Base-by-base conservation (phyloP, 768 basidiomycete genomes). In the Boletus subparvulus region DNA sequence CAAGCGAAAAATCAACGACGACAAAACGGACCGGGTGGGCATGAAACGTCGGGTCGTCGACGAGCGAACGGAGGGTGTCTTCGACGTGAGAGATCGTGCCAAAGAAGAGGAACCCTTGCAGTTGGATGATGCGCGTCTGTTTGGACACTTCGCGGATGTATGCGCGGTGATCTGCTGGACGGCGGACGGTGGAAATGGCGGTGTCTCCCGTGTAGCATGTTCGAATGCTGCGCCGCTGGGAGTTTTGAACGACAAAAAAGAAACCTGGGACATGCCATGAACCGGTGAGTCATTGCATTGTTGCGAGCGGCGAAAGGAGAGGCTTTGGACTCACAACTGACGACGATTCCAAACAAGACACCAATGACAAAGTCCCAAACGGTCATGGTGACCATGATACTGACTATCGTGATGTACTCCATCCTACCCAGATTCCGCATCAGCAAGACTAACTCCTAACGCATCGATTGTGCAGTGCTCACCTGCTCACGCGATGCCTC, bases 211-310 rank as follows among this genome's bases (percentile, higher is more conserved):
- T 87, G 69, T 91, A 86, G 37, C 93, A 79, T 0, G 87, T 82
- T 10, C 96, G 84, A 58, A 99, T 94, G 60, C 93, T 92, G 44
- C 83, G 75, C 16, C 92, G 73, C 63, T 88, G 89, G 0, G 94
- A 97, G 56, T 91, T 96, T 65, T 96, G 92, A 3, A 98, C 80
- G n/a, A 99, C 96, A 66, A 99, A 99, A 76, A 96, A 97, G 72
- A 98, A 79, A 65, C 88, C 91, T 92, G 40, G 41, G 36, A 26
- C 0, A 40, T 9, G 40, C 24, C 30, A 17, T 2, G 28, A 19
- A 26, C 13, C 7, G 32, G 55, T 58, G 45, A 56, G 65, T 42
- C 6, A 12, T 28, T 32, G 17, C 5, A 47, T 30, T 44, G 17
- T 36, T 5, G 1, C 14, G 16, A n/a, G 11, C 12, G 42, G 24